A percentile compares a stretch with the other conserved stretches of the same genome.
Evolutionary conservation across 2,329 filamentous ascomycete species (phyloP).

Genomic region (Cladophialophora exuberans): DNA sequence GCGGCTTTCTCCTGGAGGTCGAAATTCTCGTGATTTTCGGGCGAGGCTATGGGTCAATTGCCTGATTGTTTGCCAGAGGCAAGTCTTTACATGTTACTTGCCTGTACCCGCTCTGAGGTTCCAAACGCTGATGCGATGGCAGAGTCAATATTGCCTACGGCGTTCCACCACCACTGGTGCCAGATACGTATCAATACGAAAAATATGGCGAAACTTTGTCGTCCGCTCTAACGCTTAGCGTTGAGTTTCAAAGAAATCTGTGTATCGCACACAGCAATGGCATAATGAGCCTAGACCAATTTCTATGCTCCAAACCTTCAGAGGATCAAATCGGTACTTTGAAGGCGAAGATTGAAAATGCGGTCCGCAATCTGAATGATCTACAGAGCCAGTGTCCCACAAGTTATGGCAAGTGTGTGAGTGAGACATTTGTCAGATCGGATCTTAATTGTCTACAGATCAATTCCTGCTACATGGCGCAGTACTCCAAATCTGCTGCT

Average conservation of each 20-base stretch:
- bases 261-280: neutral
- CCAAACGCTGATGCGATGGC: no score
- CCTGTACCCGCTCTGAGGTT: no score
- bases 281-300: neutral
- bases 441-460: neutral
- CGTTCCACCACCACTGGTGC: slow-evolving; percentile 2
- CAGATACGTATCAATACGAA: neutral
- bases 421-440: neutral
- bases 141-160: neutral
- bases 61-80: slow-evolving; percentile 11
- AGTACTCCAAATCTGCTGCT: slow-evolving; percentile 1
- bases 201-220: neutral
- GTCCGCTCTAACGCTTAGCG: neutral
- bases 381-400: neutral
- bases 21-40: neutral
- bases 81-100: no score
- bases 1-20: neutral
- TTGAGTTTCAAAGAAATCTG: slow-evolving; percentile 3
- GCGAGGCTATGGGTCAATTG: slow-evolving; percentile 1
- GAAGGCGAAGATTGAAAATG: neutral
- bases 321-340: neutral
- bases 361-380: neutral
- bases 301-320: neutral
- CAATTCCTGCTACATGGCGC: neutral
- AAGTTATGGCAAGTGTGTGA: neutral